Evolutionary conservation across 768 basidiomycete genomes (phyloP), one percentile per base, ranked within the genome.

Genomic region (Amanita pseudoporphyria): DNA sequence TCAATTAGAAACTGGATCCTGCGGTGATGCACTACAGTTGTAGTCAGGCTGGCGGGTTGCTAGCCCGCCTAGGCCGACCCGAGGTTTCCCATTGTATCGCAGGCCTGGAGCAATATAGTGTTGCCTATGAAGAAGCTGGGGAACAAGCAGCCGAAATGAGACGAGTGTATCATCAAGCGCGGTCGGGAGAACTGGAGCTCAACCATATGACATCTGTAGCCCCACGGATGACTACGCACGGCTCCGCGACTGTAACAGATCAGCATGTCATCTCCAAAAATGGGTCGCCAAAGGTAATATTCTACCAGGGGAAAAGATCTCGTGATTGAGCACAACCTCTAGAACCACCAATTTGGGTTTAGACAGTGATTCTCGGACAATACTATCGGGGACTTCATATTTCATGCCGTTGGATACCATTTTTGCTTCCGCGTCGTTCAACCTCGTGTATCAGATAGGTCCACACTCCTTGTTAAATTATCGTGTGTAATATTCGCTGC

Each of bases 21-120:
- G 89, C 92, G 3, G 86, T 92, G 36, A 87, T 96, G 77, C 86
- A 89, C 53, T 86, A 88, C 59, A 81, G 82, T 56, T 82, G 87
- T 61, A 87, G 86, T 53, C 83, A 87, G 53, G 86, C 91, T 0
- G 93, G 92, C 10, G 79, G 74, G 42, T 71, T 92, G 12, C 77
- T 95, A 47, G 92, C 90, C 5, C 77, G 82, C 21, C 66, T 86
- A n/a, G 91, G 85, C 6, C 81, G 88, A 16, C 80, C 82, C 1
- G 92, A 94, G 64, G 89, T 87, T 28, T 66, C 73, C 48, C 83
- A 85, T 57, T 95, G 93, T 62, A 82, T 95, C 57, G 78, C 76
- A 19, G 93, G 87, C 24, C 72, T 96, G 19, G 77, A 87, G 58
- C 93, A 96, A 65, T 94, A 94, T 61, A 86, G 86, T 58, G 78